phyloP scores from a whole-genome alignment of 2,329 filamentous ascomycete species.

The Truncatella angustata region DNA sequence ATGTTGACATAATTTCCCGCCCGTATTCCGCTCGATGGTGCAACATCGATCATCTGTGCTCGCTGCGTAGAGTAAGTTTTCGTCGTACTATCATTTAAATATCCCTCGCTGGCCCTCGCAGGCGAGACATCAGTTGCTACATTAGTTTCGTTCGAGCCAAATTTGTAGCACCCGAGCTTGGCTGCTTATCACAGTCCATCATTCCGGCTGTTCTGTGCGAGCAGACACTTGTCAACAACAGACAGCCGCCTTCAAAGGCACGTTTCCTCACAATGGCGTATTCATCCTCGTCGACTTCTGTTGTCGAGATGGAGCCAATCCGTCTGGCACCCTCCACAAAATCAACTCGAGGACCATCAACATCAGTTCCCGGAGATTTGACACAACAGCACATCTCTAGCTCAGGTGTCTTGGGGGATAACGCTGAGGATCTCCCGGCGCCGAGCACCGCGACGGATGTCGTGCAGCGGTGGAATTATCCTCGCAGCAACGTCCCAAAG shows the following conservation, averaged over 20 bases:
- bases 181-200: no score
- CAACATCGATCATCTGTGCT: no score
- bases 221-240: no score
- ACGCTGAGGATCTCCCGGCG: constrained; percentile 16
- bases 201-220: no score
- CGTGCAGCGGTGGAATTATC: constrained; percentile 48
- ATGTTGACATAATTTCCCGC: background rate
- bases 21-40: no score
- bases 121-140: no score
- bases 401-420: background rate
- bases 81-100: no score
- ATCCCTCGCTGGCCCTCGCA: no score
- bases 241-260: no score
- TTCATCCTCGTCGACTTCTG: constrained; percentile 16
- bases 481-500: constrained; percentile 45
- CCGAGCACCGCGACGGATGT: constrained; percentile 19
- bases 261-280: constrained; percentile 2
- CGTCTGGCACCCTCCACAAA: constrained; percentile 8
- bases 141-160: no score
- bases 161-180: no score
- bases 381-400: constrained; percentile 7
- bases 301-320: constrained; percentile 17
- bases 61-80: no score
- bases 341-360: constrained; percentile 1
- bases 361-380: constrained; percentile 2